Evolutionary conservation across 2,329 filamentous ascomycete genomes (phyloP), one percentile per base, ranked within the genome.

Genomic region (Dothistroma pini): DNA sequence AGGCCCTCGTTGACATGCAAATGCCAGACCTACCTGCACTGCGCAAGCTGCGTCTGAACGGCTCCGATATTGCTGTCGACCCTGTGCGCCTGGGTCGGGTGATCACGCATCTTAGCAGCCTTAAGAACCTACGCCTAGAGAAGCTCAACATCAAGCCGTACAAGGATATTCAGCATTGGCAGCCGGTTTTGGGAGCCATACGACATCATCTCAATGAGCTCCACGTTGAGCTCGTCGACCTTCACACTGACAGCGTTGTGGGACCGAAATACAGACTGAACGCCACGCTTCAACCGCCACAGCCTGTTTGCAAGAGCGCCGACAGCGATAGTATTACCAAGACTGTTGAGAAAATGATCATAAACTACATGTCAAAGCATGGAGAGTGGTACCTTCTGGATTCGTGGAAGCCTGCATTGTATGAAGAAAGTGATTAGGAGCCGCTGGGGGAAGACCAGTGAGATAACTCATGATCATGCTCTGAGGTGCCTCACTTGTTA

Each of bases 101-200:
- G 51, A 21, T 53, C 31, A 19, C 29, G 7, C 12, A 29, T 21
- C 11, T 53, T 12, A 3, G 19, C 4, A 19, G 35, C 14, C 29
- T 58, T 9, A n/a, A 16, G 34, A 21, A 11, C 2, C 34, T 58
- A 10, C 11, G 9, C 21, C 49, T 58, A 4, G 21, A 44, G 1
- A 22, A 21, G 19, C 21, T 58, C 12, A 21, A 19, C 1, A 29
- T 53, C 14, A 22, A 50, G 10, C n/a, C 21, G 12, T 9, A 58
- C 1, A 44, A 50, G 19, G 5, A 38, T n/a, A 19, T 58, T 21
- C 14, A 31, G 21, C 19, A 49, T 19, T 58, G 56, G 56, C 19
- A 29, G 21, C 56, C 56, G 11, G 29, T 58, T 8, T 58, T 58
- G 32, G 34, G 5, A 35, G 49, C 56, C 11, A 58, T 58, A 11